phyloP scores from a whole-genome alignment of 2,329 filamentous ascomycete species.

The Talaromyces sp. region DNA sequence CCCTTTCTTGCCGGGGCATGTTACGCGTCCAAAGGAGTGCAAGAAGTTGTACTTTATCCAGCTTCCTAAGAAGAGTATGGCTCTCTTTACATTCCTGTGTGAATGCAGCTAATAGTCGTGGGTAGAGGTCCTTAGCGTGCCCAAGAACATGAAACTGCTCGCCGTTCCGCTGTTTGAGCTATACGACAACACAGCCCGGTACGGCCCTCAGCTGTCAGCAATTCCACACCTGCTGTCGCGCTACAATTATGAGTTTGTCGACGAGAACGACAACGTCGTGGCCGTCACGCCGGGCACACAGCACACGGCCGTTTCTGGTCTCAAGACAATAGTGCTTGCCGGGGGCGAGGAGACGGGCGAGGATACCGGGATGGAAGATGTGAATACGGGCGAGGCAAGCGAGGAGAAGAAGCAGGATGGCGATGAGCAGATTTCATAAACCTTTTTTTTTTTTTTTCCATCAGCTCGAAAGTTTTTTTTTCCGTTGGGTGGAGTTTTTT shows the following conservation, averaged over 20 bases:
- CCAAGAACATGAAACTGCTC: constrained; percentile 99
- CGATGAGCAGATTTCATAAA: constrained; percentile 6
- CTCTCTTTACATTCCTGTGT: constrained; percentile 12
- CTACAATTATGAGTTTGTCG: constrained; percentile 97
- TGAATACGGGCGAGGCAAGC: constrained; percentile 12
- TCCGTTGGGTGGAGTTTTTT: not conserved
- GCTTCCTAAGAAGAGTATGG: constrained; percentile 81
- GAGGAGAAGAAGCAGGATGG: constrained; percentile 8
- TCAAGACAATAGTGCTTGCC: constrained; percentile 63
- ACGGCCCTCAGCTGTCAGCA: constrained; percentile 91
- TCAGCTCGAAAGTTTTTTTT: not conserved
- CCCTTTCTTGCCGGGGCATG: constrained; percentile 92
- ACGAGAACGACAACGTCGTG: constrained; percentile 84
- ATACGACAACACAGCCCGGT: constrained; percentile 93
- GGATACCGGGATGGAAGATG: constrained; percentile 34
- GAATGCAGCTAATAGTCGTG: not conserved
- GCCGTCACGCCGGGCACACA: constrained; percentile 74
- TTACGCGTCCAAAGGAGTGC: constrained; percentile 95
- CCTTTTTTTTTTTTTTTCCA: not conserved
- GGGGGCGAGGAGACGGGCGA: constrained; percentile 39
- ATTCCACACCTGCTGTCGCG: constrained; percentile 91
- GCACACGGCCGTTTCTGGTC: constrained; percentile 54
- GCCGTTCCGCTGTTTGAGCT: constrained; percentile 96
- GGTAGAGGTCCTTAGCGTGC: constrained; percentile 86
- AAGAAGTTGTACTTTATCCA: constrained; percentile 99